These are phyloP conservation scores for Cryptococcus sp. DNA, from an alignment of 1,284 basidiomycete genomes.

Conservation along the genomic window DNA sequence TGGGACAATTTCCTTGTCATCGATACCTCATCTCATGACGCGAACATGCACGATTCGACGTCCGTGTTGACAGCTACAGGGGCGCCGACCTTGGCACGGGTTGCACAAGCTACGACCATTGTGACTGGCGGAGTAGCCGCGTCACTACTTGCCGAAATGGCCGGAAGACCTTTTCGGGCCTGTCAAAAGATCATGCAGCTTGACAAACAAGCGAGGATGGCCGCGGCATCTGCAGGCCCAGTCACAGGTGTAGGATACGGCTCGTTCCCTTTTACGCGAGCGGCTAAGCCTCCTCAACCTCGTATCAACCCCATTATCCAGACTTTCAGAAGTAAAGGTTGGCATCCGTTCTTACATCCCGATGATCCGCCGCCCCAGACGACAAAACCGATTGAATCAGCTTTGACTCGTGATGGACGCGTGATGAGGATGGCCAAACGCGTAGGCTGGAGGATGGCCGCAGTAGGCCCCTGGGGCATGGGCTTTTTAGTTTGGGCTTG, in stretches of 20 bases:
- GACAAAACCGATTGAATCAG: constrained; percentile 5
- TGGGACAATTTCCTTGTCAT: constrained; percentile 27
- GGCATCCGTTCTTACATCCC: constrained; percentile 34
- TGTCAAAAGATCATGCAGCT: constrained; percentile 34
- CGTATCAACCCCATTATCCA: constrained; percentile 21
- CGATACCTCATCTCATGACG: constrained; percentile 12
- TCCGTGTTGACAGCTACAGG: neutral
- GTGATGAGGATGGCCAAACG: constrained; percentile 23
- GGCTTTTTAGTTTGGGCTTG: constrained; percentile 52
- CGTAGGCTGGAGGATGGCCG: constrained; percentile 46
- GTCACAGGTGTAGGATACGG: neutral
- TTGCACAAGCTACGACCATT: constrained; percentile 50
- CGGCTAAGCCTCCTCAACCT: constrained; percentile 1
- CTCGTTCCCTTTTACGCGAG: constrained; percentile 1
- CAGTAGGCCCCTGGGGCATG: constrained; percentile 52
- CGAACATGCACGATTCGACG: neutral
- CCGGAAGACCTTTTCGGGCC: constrained; percentile 44
- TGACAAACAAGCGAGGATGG: neutral
- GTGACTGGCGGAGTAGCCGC: constrained; percentile 49
- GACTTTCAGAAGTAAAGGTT: constrained; percentile 26
- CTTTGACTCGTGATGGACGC: constrained; percentile 10
- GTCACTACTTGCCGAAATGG: constrained; percentile 42
- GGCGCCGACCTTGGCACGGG: constrained; percentile 42
- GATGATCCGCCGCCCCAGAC: constrained; percentile 11
- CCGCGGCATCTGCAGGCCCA: neutral